Conservation (phyloP, 139 green algal genomes). For the Penium margaritaceum region DNA sequence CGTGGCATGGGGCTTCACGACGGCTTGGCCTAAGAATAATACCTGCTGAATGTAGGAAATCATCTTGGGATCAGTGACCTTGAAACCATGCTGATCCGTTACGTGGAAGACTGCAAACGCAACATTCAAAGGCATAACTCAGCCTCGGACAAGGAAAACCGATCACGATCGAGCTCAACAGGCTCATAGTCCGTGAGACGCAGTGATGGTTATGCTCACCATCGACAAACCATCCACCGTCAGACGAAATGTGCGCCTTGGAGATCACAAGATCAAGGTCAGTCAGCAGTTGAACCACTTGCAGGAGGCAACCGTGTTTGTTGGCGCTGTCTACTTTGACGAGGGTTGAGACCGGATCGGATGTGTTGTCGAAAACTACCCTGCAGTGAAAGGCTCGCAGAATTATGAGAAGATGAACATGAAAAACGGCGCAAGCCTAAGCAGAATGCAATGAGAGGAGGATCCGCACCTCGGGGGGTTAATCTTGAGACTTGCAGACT, state of each 20-base stretch:
- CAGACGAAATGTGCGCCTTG: conserved; percentile 72
- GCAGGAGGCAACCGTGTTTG: conserved; percentile 81
- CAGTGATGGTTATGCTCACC: conserved; percentile 47
- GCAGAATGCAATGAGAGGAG: no score
- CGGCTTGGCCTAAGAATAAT: no score
- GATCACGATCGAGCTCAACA: no score
- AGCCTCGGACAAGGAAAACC: no score
- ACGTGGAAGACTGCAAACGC: conserved; percentile 74
- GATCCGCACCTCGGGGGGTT: no score
- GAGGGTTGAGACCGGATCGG: conserved; percentile 22
- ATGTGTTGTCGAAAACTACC: conserved; percentile 33
- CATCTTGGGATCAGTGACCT: conserved; percentile 53
- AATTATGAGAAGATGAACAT: no score
- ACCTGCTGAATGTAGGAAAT: conserved; percentile 41
- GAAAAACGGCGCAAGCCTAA: no score
- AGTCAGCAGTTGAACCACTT: conserved; percentile 90
- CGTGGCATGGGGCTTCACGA: no score
- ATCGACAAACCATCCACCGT: conserved; percentile 95
- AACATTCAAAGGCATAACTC: no score
- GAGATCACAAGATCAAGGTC: conserved; percentile 81
- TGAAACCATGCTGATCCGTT: conserved; percentile 63
- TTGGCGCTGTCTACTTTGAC: conserved; percentile 80
- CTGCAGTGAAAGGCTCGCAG: conserved; percentile 12
- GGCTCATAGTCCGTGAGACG: no score
- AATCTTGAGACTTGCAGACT: no score